Evolutionary conservation across 2,329 filamentous ascomycete genomes (phyloP), one percentile per base, ranked within the genome.

Genomic region (Trichophyton mentagrophytes): DNA sequence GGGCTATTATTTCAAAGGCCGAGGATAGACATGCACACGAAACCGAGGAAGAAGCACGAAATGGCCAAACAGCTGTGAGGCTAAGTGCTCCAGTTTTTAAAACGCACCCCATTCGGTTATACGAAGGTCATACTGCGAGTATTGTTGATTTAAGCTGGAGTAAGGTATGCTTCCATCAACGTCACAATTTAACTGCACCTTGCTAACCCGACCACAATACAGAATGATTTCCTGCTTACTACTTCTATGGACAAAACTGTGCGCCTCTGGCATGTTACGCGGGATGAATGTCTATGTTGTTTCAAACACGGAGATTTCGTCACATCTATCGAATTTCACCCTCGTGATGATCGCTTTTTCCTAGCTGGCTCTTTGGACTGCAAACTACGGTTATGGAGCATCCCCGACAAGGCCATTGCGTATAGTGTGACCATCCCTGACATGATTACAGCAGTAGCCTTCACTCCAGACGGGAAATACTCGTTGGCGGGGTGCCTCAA

Each of bases 201-300:
- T n/a, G 9, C 25, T 17, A 17, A 36, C 11, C 2, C 59, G 61
- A 65, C 33, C 33, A 38, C 33, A 38, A 65, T 59, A 47, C 49
- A 82, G 79, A 99, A 99, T 74, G 96, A 95, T 72, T 99, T 99
- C 67, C 74, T 99, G 30, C 79, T 99, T 15, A 96, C 92, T 2
- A 95, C 91, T 0, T 96, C 91, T 0, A 96, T 97, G 90, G 93
- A 99, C 72, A 96, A 96, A 77, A 96, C 91, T 0, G 93, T 99
- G 11, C 83, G 90, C 13, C 74, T 99, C 56, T 99, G 93, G 92
- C 93, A 99, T 73, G 80, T 93, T 64, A 92, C 84, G 69, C 82
- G 92, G 59, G 74, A 81, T 2, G 91, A 97, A 69, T 96, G 90
- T 68, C 79, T 99, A 0, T 96, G 90, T 73, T 90, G 88, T 1